Conservation (phyloP, 768 basidiomycete genomes). For the Crepidotus variabilis region DNA sequence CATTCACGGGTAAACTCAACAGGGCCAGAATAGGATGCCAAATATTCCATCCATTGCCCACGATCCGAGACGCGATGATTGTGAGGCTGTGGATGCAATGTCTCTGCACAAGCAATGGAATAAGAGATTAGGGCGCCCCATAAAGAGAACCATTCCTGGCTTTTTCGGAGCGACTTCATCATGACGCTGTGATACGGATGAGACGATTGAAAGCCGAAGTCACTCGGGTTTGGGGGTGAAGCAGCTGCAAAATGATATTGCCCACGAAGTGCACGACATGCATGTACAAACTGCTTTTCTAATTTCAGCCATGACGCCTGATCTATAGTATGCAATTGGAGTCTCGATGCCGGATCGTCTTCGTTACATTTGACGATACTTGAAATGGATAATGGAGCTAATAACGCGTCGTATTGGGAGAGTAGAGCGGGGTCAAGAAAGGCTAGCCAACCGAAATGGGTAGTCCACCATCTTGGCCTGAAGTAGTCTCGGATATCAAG, state of each 20-base stretch:
- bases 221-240: not conserved
- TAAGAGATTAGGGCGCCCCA: not conserved
- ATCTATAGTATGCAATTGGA: not conserved
- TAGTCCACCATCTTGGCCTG: not conserved
- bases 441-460: not conserved
- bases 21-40: not conserved
- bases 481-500: not conserved
- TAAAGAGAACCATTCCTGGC: constrained; percentile 1
- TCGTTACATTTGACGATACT: not conserved
- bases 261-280: not conserved
- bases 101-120: not conserved
- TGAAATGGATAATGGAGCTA: not conserved
- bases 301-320: not conserved
- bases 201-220: not conserved
- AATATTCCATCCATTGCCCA: not conserved
- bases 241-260: not conserved
- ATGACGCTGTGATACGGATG: not conserved
- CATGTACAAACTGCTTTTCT: not conserved
- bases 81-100: not conserved
- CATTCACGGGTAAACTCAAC: not conserved
- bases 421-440: not conserved
- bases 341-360: not conserved
- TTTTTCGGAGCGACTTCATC: not conserved
- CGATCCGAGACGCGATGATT: not conserved
- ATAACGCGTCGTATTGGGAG: not conserved